Percentiles rank a stretch among this genome's conserved stretches.
Conservation (phyloP, 208 protist genomes). For the Leishmania martiniquensis region DNA sequence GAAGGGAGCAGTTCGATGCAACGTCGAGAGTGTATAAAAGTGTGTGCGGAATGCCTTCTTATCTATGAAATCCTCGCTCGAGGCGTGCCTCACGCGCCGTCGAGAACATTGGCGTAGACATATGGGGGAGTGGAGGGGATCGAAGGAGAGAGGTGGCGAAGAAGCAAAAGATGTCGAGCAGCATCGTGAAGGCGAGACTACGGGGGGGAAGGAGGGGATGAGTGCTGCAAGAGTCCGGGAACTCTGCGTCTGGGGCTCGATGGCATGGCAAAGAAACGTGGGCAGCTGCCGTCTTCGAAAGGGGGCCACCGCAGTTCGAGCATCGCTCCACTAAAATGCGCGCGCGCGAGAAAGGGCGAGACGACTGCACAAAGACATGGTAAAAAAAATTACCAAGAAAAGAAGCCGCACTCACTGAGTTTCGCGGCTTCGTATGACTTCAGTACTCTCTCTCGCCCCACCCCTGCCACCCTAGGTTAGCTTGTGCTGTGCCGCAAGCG, state of each 20-base stretch:
- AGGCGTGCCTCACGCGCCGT: background rate
- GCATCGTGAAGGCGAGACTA: background rate
- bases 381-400: too few species aligned
- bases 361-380: background rate
- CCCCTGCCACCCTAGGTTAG: too few species aligned
- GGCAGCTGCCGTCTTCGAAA: background rate
- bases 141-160: background rate
- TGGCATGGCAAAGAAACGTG: background rate
- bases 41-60: background rate
- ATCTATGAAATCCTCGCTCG: background rate
- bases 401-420: too few species aligned
- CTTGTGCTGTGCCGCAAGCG: too few species aligned
- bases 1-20: too few species aligned
- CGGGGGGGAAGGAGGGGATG: background rate
- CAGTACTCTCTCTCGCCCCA: too few species aligned
- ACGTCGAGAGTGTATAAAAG: background rate
- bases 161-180: background rate
- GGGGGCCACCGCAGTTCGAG: background rate
- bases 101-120: background rate
- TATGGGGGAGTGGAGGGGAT: background rate
- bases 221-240: background rate
- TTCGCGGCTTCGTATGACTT: too few species aligned
- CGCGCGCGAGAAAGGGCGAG: too few species aligned
- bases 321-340: background rate
- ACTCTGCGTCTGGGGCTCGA: background rate